Conservation (phyloP, 1,284 basidiomycete genomes). For the Wolfiporia cocos region DNA sequence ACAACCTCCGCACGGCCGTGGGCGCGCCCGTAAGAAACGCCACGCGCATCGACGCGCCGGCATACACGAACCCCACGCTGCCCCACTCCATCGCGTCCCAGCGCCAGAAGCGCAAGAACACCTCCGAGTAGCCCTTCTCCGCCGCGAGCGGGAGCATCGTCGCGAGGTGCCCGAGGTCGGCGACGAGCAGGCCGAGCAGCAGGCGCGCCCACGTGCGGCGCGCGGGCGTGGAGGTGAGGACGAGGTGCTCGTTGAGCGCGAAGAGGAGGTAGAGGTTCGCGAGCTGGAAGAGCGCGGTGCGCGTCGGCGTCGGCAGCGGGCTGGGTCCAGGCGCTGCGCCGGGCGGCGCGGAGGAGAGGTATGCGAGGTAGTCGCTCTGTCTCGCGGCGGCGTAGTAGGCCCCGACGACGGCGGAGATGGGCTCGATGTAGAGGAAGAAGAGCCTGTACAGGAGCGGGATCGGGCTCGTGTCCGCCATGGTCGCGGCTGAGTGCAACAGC, state of each 20-base stretch:
- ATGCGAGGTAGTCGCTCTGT: constrained; percentile 36
- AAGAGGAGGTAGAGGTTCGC: constrained; percentile 48
- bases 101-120: constrained; percentile 27
- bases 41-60: constrained; percentile 35
- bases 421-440: constrained; percentile 49
- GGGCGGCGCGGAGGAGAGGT: constrained; percentile 24
- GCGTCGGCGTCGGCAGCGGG: constrained; percentile 28
- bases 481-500: too few species aligned
- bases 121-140: constrained; percentile 33
- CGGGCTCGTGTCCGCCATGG: background rate
- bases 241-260: constrained; percentile 46
- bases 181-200: constrained; percentile 38
- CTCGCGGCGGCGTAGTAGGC: constrained; percentile 39
- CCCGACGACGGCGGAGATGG: constrained; percentile 42
- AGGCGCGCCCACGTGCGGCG: constrained; percentile 37
- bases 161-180: constrained; percentile 40
- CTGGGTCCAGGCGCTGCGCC: constrained; percentile 8
- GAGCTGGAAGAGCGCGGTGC: constrained; percentile 39
- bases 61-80: constrained; percentile 47
- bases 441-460: constrained; percentile 29
- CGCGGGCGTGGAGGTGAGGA: constrained; percentile 37
- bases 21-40: constrained; percentile 33
- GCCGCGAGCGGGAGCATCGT: constrained; percentile 39
- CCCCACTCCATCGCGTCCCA: constrained; percentile 53
- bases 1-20: too few species aligned